Evolutionary conservation across 192 early-diverging fungal genomes (phyloP).

Genomic region (Lunasporangiospora selenospora): DNA sequence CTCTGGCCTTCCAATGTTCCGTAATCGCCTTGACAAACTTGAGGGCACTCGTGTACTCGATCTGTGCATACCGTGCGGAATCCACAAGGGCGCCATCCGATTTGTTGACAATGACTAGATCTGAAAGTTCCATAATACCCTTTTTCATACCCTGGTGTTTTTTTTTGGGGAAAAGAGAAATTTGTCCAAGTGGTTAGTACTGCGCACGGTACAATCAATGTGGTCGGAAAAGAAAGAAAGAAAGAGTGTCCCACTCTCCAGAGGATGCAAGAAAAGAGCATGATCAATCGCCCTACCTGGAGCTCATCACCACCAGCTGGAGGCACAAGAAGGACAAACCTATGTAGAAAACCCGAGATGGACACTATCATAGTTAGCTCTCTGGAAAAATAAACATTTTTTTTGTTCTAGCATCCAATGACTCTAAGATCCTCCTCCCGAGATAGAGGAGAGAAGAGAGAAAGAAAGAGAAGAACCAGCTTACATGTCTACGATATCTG

Average conservation of each 20-base stretch:
- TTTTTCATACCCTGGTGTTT: constrained; percentile 88
- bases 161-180: constrained; percentile 2
- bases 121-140: constrained; percentile 86
- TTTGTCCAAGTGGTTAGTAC: constrained; percentile 6
- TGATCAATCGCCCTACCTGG: constrained; percentile 62
- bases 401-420: no score
- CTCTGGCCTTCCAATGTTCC: constrained; percentile 56
- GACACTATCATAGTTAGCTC: neutral
- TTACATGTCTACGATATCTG: constrained; percentile 87
- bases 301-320: constrained; percentile 88
- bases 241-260: no score
- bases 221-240: neutral
- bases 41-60: constrained; percentile 74
- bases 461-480: neutral
- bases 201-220: neutral
- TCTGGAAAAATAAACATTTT: no score
- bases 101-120: constrained; percentile 85
- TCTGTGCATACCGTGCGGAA: constrained; percentile 67
- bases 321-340: constrained; percentile 78
- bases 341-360: neutral
- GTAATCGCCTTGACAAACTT: constrained; percentile 64
- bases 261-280: no score
- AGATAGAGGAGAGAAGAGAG: no score
- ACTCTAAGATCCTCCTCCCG: no score
- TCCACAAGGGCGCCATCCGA: constrained; percentile 72